These are phyloP conservation scores for Avena atlantica DNA, from an alignment of 176 grass and related monocot genomes.

Conservation along the genomic window DNA sequence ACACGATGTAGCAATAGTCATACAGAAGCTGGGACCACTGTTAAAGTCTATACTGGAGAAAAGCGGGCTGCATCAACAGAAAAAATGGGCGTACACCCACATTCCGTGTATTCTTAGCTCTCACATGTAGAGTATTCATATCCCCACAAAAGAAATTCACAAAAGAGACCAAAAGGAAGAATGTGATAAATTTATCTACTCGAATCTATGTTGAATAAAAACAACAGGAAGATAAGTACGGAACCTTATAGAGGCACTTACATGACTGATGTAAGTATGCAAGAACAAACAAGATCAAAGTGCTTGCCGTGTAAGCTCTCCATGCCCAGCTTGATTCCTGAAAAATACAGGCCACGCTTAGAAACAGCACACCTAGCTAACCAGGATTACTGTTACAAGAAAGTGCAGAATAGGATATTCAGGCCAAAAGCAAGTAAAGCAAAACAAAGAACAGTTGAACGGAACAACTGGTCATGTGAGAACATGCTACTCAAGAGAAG, in stretches of 20 bases:
- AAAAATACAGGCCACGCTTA: not conserved
- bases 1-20: slow-evolving; percentile 31
- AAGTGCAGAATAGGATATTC: slow-evolving; percentile 10
- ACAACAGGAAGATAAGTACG: not conserved
- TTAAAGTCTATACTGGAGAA: slow-evolving; percentile 33
- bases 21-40: slow-evolving; percentile 14
- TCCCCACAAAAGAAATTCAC: not conserved
- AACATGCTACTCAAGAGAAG: slow-evolving; percentile 34
- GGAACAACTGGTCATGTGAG: not conserved
- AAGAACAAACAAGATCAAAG: not conserved
- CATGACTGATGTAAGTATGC: not conserved
- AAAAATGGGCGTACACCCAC: not conserved
- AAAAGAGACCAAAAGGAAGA: not conserved
- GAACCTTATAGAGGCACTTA: slow-evolving; percentile 25
- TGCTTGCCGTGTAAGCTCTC: slow-evolving; percentile 8
- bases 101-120: not conserved
- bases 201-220: not conserved
- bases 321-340: slow-evolving; percentile 23
- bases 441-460: slow-evolving; percentile 15
- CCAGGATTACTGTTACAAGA: not conserved
- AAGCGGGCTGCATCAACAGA: not conserved
- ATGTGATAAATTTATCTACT: not conserved
- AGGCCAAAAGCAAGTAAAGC: slow-evolving; percentile 4
- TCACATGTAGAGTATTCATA: not conserved
- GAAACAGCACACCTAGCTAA: not conserved